Conservation (phyloP, 345 rosid species). For the Noccaea caerulescens region DNA sequence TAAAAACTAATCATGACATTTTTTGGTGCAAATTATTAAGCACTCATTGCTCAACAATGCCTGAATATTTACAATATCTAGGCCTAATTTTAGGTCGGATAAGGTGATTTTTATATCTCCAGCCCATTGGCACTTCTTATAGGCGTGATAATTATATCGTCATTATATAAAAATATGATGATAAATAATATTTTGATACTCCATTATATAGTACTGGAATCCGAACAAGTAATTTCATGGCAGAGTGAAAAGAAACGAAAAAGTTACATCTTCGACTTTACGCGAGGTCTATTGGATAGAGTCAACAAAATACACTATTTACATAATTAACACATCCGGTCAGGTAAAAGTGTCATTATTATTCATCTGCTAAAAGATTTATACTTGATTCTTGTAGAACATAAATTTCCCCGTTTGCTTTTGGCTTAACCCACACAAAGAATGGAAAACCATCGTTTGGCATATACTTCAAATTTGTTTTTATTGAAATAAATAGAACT, state of each 20-base stretch:
- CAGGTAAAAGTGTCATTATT: conserved; percentile 19
- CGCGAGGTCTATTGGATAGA: conserved; percentile 31
- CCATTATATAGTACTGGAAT: not conserved
- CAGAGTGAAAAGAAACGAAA: conserved; percentile 28
- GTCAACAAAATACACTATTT: conserved; percentile 29
- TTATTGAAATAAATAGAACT: not conserved
- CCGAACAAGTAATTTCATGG: conserved; percentile 27
- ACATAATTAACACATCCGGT: conserved; percentile 11
- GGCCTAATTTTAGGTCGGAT: conserved; percentile 40
- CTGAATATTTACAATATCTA: conserved; percentile 38
- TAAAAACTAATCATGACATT: conserved; percentile 38
- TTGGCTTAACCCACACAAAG: not conserved
- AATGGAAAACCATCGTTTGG: not conserved
- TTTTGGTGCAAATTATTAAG: conserved; percentile 38
- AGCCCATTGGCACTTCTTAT: conserved; percentile 35
- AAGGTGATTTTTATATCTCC: conserved; percentile 15
- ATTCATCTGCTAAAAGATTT: not conserved
- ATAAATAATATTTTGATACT: not conserved
- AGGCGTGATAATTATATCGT: conserved; percentile 28
- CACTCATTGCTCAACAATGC: conserved; percentile 41
- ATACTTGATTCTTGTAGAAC: conserved; percentile 9
- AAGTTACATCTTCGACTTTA: conserved; percentile 41
- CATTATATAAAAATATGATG: conserved; percentile 10
- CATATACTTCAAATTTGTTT: not conserved
- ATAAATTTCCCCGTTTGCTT: not conserved